Conservation (phyloP, 2,329 filamentous ascomycete species). For the Fusarium globosum region DNA sequence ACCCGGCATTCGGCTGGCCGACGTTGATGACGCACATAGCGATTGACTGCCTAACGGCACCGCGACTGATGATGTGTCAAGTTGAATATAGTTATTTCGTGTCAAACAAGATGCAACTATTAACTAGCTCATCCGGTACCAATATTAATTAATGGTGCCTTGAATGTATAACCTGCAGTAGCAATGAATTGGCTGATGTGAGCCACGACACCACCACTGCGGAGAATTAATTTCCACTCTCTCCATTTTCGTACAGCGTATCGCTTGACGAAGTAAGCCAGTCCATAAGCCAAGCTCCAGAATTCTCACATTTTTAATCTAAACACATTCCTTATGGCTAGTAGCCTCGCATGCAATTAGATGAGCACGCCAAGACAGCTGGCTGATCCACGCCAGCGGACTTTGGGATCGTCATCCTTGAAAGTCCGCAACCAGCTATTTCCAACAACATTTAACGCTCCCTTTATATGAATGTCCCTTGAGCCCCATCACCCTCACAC, state of each 20-base stretch:
- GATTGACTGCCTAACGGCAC: fast-evolving
- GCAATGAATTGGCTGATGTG: background rate
- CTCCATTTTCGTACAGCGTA: background rate
- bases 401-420: background rate
- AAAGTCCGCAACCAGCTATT: background rate
- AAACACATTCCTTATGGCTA: background rate
- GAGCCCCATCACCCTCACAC: background rate
- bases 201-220: background rate
- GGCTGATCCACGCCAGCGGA: background rate
- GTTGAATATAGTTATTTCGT: fast-evolving
- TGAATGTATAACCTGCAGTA: fast-evolving
- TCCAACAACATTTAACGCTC: no score
- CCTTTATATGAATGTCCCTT: background rate
- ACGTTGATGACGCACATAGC: no score
- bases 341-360: fast-evolving
- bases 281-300: background rate
- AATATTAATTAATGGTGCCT: fast-evolving
- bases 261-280: background rate
- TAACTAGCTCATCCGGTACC: fast-evolving
- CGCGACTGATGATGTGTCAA: fast-evolving
- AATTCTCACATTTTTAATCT: fast-evolving
- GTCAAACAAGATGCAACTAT: fast-evolving
- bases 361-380: background rate
- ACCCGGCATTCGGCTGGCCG: background rate
- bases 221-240: background rate